Percentiles rank a stretch among this genome's conserved stretches.
Evolutionary conservation across 192 early-diverging fungal genomes (phyloP).

Genomic region (Gonapodya prolifera): DNA sequence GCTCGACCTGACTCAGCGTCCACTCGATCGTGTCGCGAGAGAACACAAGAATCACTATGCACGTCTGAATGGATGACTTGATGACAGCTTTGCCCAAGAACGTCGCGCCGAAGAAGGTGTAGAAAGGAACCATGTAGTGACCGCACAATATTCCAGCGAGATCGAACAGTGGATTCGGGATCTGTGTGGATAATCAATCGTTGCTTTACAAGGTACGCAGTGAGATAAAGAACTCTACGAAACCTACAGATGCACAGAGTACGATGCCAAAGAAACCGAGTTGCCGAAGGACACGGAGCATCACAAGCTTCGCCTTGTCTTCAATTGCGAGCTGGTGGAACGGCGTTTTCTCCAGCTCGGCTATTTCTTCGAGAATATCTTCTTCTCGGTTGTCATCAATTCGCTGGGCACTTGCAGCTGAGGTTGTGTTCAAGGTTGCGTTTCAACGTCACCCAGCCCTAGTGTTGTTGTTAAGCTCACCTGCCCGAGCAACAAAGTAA

Average conservation of each 20-base stretch:
- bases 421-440: too few relatives aligned
- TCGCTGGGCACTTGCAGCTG: background rate
- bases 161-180: conserved; percentile 96
- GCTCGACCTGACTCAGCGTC: conserved; percentile 39
- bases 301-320: conserved; percentile 48
- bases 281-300: conserved; percentile 57
- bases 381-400: background rate
- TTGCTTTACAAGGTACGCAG: conserved; percentile 4
- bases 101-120: conserved; percentile 92
- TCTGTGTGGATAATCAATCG: conserved; percentile 24
- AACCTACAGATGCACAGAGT: conserved; percentile 67
- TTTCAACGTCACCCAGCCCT: background rate
- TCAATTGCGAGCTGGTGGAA: conserved; percentile 41
- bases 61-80: conserved; percentile 72
- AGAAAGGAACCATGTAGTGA: conserved; percentile 78
- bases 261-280: conserved; percentile 87
- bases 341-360: conserved; percentile 26
- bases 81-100: conserved; percentile 85
- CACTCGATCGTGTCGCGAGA: conserved; percentile 60
- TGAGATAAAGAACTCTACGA: background rate
- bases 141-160: conserved; percentile 93
- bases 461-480: conserved; percentile 17
- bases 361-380: background rate
- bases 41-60: conserved; percentile 71
- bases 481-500: conserved; percentile 84